Percentiles rank a stretch among this genome's conserved stretches.
phyloP scores from a whole-genome alignment of 2,329 filamentous ascomycete species.

The Dothideomycetes sp. region DNA sequence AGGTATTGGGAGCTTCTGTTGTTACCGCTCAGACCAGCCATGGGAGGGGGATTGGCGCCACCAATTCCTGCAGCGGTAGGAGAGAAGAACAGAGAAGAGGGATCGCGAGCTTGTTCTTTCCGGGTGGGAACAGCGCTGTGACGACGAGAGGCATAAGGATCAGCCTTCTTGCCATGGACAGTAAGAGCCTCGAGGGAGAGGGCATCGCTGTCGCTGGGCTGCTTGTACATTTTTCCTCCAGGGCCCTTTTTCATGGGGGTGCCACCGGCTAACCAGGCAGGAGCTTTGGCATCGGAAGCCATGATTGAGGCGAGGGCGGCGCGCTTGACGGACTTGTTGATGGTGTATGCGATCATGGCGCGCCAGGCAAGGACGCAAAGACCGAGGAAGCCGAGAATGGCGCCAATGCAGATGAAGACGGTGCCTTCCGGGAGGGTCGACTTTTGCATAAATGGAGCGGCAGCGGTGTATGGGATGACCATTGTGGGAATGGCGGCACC shows the following conservation, averaged over 20 bases:
- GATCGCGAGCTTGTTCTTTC: slow-evolving; percentile 1
- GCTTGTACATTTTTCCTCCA: slow-evolving; percentile 52
- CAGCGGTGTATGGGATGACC: slow-evolving; percentile 67
- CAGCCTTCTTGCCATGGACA: slow-evolving; percentile 1
- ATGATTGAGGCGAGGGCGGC: slow-evolving; percentile 66
- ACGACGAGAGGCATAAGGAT: slow-evolving; percentile 1
- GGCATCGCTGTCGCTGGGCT: slow-evolving; percentile 41
- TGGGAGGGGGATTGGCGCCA: slow-evolving; percentile 18
- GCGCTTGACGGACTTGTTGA: slow-evolving; percentile 82
- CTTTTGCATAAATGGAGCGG: slow-evolving; percentile 85
- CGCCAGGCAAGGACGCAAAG: slow-evolving; percentile 81
- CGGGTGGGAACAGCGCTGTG: not conserved
- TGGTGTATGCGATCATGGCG: slow-evolving; percentile 73
- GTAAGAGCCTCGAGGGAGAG: slow-evolving; percentile 16
- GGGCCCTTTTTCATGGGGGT: slow-evolving; percentile 42
- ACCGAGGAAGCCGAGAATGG: slow-evolving; percentile 73
- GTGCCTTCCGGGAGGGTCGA: slow-evolving; percentile 82
- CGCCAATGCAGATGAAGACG: slow-evolving; percentile 90
- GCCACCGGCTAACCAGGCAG: slow-evolving; percentile 8
- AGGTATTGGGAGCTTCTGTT: slow-evolving; percentile 70
- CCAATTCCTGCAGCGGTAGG: slow-evolving; percentile 54
- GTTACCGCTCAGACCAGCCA: slow-evolving; percentile 10
- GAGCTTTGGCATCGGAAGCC: slow-evolving; percentile 45
- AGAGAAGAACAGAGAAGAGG: slow-evolving; percentile 80
- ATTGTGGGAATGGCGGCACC: slow-evolving; percentile 54